Evolutionary conservation across 192 early-diverging fungal genomes (phyloP).

Genomic region (Entomortierella chlamydospora): DNA sequence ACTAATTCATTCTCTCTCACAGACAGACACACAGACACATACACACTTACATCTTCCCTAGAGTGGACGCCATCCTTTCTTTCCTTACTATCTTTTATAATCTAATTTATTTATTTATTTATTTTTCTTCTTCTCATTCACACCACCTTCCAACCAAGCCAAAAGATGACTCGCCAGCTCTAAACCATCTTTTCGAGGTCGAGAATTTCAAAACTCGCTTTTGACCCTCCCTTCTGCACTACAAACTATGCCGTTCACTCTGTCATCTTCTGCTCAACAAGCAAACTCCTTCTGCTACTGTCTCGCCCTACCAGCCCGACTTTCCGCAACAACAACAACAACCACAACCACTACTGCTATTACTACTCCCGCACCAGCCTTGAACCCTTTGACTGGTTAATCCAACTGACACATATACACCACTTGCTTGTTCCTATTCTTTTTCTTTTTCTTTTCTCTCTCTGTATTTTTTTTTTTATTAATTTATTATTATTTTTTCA

Average conservation of each 20-base stretch:
- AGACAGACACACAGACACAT: background rate
- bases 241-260: constrained; percentile 36
- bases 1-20: background rate
- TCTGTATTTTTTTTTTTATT: background rate
- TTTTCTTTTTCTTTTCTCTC: constrained; percentile 7
- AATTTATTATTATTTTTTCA: constrained; percentile 1
- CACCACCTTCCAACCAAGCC: background rate
- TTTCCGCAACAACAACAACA: background rate
- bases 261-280: constrained; percentile 7
- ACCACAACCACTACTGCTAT: background rate
- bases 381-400: constrained; percentile 11
- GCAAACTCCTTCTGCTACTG: constrained; percentile 39
- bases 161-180: constrained; percentile 9
- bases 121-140: background rate
- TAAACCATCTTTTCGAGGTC: constrained; percentile 1
- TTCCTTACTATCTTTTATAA: background rate
- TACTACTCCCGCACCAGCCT: constrained; percentile 3
- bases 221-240: constrained; percentile 17
- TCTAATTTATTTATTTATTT: constrained; percentile 1
- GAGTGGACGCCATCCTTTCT: background rate
- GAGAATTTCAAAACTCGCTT: constrained; percentile 13
- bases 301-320: constrained; percentile 18
- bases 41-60: background rate
- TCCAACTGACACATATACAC: too few relatives aligned
- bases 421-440: background rate